Evolutionary conservation across 441 rosid genomes (phyloP).

Genomic region (Erysimum cheiri): DNA sequence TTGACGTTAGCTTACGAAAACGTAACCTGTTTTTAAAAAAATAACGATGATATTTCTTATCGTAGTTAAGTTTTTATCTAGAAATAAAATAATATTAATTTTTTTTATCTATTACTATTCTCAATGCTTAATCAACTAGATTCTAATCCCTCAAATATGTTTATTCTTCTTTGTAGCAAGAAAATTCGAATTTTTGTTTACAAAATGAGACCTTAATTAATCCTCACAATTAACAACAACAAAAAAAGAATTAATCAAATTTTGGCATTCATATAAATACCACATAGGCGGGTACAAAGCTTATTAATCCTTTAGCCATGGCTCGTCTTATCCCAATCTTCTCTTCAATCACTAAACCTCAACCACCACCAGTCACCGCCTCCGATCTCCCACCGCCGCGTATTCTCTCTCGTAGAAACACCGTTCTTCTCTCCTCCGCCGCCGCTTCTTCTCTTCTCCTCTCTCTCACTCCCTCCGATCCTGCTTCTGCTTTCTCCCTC

Average conservation of each 20-base stretch:
- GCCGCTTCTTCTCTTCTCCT: slow-evolving; percentile 47
- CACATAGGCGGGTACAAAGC: slow-evolving; percentile 11
- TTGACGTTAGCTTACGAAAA: no score
- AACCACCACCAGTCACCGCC: slow-evolving; percentile 24
- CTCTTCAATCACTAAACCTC: slow-evolving; percentile 49
- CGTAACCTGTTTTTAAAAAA: no score
- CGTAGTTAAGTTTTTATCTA: no score
- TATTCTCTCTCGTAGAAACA: slow-evolving; percentile 60
- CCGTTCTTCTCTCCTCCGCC: slow-evolving; percentile 54
- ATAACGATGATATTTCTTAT: no score
- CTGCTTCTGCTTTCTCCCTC: slow-evolving; percentile 59
- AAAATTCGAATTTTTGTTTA: no score
- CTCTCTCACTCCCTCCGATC: slow-evolving; percentile 45
- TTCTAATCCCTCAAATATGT: no score
- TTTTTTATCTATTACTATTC: no score
- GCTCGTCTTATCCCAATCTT: slow-evolving; percentile 48
- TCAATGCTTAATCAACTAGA: no score
- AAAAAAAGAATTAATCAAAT: background rate
- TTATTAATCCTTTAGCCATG: slow-evolving; percentile 39
- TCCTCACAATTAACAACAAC: background rate
- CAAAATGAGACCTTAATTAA: no score
- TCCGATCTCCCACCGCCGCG: slow-evolving; percentile 8
- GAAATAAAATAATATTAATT: no score
- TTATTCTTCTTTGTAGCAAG: no score
- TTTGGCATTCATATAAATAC: slow-evolving; percentile 5